Evolutionary conservation across 139 green algal species (phyloP), one percentile per base, ranked within the genome.

Genomic region (Chlorella vulgaris): DNA sequence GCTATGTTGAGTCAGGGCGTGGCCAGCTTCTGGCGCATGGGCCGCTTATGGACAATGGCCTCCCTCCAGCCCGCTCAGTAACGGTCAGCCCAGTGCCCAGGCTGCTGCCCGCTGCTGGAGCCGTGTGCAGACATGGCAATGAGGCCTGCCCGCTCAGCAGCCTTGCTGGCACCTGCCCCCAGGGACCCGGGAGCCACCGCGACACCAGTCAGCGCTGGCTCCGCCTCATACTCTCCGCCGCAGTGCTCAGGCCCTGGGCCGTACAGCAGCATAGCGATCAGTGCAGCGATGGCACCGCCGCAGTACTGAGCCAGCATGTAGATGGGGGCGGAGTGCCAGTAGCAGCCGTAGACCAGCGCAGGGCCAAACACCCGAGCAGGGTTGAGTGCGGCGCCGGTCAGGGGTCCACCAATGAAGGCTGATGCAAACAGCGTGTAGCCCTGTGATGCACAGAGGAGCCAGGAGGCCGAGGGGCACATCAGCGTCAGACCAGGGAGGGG

Each of bases 321-420:
- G 3, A 94, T 63, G 69, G 92, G 91, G 18, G 88, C 91, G 2
- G 90, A 88, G 85, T 92, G 89, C 77, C 77, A 68, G 77, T 47
- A 87, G 78, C 88, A 90, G 66, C 85, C 55, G 81, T 93, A 94
- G 35, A 93, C 89, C 31, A 91, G 80, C 24, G 92, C 89, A 31
- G 92, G 92, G 38, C 91, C 92, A 24, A 96, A 88, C 33, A 93
- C 93, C 62, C 92, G 89, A 0, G 92, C 92, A 22, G 92, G 92
- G 84, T 96, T 96, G 40, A 96, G 85, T 35, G 86, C 90, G 22
- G 92, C 90, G 35, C 91, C 91, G 7, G 91, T 93, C 84, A 93
- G 93, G 2, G 84, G 92, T 6, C 91, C 93, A 67, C 90, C 90
- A 33, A 87, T 81, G 40, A 95, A 90, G 50, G 92, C 92, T 38